Percentiles rank a stretch among this genome's conserved stretches.
phyloP scores from a whole-genome alignment of 441 rosid genomes.

The Aquilaria agallochum region DNA sequence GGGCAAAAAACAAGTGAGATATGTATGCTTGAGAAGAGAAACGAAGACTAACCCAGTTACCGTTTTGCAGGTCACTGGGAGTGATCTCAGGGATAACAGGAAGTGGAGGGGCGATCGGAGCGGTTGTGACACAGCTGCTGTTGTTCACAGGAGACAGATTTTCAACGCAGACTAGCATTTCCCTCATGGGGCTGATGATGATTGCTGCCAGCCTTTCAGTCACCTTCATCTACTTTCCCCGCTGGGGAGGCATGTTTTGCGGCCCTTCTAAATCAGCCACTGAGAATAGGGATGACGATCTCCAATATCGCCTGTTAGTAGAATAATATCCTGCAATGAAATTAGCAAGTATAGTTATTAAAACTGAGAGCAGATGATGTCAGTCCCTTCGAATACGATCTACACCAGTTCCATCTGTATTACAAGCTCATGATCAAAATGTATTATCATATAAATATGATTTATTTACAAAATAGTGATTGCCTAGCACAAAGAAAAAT shows the following conservation, averaged over 20 bases:
- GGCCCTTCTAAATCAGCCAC: conserved; percentile 32
- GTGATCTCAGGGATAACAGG: conserved; percentile 84
- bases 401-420: no score
- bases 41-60: no score
- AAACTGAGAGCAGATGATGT: no score
- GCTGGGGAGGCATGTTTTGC: conserved; percentile 59
- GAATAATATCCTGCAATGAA: no score
- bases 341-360: no score
- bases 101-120: conserved; percentile 77
- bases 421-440: no score
- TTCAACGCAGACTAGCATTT: conserved; percentile 59
- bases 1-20: neutral
- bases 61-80: conserved; percentile 62
- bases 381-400: no score
- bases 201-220: conserved; percentile 44
- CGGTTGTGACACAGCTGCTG: conserved; percentile 58
- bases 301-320: no score
- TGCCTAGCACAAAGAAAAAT: no score
- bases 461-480: no score
- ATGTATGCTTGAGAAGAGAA: no score
- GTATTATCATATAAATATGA: no score
- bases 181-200: conserved; percentile 79
- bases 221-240: conserved; percentile 53
- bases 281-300: neutral
- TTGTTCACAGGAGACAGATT: conserved; percentile 55